Evolutionary conservation across 352 stramenopile genomes (phyloP).

Genomic region (Pythium scleroteichum): DNA sequence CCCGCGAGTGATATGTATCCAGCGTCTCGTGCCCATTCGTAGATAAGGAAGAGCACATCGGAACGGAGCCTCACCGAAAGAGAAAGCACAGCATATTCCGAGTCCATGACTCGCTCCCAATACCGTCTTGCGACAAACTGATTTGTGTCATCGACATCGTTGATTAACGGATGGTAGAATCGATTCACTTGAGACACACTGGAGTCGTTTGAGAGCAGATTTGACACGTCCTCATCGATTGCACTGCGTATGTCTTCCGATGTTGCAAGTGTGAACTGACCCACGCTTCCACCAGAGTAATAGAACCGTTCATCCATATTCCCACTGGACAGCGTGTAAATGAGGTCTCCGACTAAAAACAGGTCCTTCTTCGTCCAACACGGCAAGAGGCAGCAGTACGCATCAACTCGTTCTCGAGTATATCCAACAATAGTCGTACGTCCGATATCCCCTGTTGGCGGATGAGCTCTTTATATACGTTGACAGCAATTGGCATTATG

Average conservation of each 20-base stretch:
- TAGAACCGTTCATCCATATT: slow-evolving; percentile 16
- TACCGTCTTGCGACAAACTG: not conserved
- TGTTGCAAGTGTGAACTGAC: no score
- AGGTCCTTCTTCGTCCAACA: slow-evolving; percentile 22
- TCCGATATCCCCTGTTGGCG: slow-evolving; percentile 3
- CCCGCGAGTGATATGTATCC: no score
- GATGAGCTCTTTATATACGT: not conserved
- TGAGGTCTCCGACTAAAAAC: not conserved
- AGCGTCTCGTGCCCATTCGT: no score
- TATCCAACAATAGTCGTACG: slow-evolving; percentile 29
- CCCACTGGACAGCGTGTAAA: not conserved
- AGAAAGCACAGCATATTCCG: no score
- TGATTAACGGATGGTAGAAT: not conserved
- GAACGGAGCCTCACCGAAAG: no score
- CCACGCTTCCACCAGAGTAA: slow-evolving; percentile 21
- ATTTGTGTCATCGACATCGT: not conserved
- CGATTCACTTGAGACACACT: slow-evolving; percentile 1
- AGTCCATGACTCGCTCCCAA: not conserved
- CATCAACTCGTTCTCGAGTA: slow-evolving; percentile 1
- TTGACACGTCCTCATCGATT: not conserved
- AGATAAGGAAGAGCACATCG: no score
- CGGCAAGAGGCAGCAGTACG: slow-evolving; percentile 18
- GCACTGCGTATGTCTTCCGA: no score
- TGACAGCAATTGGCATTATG: slow-evolving; percentile 9
- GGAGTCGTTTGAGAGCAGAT: not conserved